A percentile compares a stretch with the other conserved stretches of the same genome.
Evolutionary conservation across 148 eudicot species (phyloP).

Genomic region (Cornus kousa): DNA sequence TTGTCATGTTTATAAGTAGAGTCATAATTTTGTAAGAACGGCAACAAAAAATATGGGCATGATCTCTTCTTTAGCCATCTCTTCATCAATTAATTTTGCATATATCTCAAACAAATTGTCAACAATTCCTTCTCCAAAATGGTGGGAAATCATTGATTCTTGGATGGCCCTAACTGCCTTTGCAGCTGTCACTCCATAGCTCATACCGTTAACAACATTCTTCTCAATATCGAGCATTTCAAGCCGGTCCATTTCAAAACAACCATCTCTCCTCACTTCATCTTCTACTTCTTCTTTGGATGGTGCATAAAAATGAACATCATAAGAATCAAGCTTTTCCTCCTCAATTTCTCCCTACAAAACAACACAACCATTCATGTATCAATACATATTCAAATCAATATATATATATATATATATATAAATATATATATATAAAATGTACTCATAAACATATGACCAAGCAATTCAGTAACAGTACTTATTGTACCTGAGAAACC

Average conservation of each 20-base stretch:
- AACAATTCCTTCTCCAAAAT: slow-evolving; percentile 72
- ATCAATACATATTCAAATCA: background rate
- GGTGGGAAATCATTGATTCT: slow-evolving; percentile 67
- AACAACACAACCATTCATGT: background rate
- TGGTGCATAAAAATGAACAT: slow-evolving; percentile 87
- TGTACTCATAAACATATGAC: too few relatives aligned
- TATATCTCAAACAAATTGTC: slow-evolving; percentile 54
- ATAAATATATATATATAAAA: background rate
- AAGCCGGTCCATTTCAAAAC: slow-evolving; percentile 44
- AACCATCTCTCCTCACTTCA: slow-evolving; percentile 63
- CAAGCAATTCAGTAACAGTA: too few relatives aligned
- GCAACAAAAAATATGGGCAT: slow-evolving; percentile 51
- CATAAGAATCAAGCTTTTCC: slow-evolving; percentile 68
- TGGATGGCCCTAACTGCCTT: slow-evolving; percentile 77
- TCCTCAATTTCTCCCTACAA: slow-evolving; percentile 58
- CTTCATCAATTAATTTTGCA: slow-evolving; percentile 57
- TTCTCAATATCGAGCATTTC: slow-evolving; percentile 59
- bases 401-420: background rate
- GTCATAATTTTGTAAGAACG: slow-evolving; percentile 43
- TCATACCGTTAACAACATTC: slow-evolving; percentile 16
- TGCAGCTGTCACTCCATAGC: slow-evolving; percentile 65
- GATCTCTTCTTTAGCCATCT: slow-evolving; percentile 51
- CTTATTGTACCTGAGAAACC: slow-evolving; percentile 44
- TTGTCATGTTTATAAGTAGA: background rate
- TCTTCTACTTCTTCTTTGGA: slow-evolving; percentile 67